These are phyloP conservation scores for Nigrograna mackinnonii DNA, from an alignment of 2,329 filamentous ascomycete genomes.

Conservation along the genomic window DNA sequence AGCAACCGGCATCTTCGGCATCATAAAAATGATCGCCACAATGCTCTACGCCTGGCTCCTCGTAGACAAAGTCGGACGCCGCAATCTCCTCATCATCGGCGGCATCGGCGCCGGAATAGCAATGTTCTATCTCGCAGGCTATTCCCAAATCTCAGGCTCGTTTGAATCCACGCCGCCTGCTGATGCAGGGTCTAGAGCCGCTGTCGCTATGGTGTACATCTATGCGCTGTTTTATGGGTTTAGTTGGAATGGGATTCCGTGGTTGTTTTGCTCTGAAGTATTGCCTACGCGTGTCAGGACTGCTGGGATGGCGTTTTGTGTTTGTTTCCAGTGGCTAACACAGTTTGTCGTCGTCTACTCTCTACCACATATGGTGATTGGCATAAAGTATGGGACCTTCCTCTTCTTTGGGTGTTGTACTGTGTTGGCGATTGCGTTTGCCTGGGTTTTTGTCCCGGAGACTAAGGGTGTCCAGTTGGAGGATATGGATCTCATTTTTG, in stretches of 20 bases:
- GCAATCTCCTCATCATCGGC: constrained; percentile 66
- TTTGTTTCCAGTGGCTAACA: constrained; percentile 52
- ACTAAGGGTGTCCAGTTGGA: constrained; percentile 46
- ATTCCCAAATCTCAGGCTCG: constrained; percentile 52
- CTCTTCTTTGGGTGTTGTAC: constrained; percentile 52
- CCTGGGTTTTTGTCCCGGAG: constrained; percentile 42
- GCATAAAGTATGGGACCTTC: constrained; percentile 69
- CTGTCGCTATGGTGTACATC: constrained; percentile 69
- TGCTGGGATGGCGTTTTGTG: constrained; percentile 34
- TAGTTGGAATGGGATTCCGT: constrained; percentile 72
- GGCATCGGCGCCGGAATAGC: constrained; percentile 60
- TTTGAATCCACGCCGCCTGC: constrained; percentile 20
- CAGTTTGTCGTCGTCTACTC: constrained; percentile 69
- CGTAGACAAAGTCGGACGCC: constrained; percentile 64
- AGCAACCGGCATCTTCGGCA: constrained; percentile 74
- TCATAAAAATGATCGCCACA: constrained; percentile 70
- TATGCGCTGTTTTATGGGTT: constrained; percentile 69
- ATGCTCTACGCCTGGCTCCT: constrained; percentile 68
- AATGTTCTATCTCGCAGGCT: constrained; percentile 64
- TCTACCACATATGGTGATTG: constrained; percentile 72
- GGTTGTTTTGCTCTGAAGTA: constrained; percentile 73
- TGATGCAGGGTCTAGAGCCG: constrained; percentile 42
- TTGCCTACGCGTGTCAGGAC: constrained; percentile 69
- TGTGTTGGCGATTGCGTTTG: constrained; percentile 44
- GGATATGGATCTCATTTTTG: constrained; percentile 47